A percentile compares a stretch with the other conserved stretches of the same genome.
Conservation (phyloP, 1,284 basidiomycete genomes). For the Erythrobasidium hasegawianum region DNA sequence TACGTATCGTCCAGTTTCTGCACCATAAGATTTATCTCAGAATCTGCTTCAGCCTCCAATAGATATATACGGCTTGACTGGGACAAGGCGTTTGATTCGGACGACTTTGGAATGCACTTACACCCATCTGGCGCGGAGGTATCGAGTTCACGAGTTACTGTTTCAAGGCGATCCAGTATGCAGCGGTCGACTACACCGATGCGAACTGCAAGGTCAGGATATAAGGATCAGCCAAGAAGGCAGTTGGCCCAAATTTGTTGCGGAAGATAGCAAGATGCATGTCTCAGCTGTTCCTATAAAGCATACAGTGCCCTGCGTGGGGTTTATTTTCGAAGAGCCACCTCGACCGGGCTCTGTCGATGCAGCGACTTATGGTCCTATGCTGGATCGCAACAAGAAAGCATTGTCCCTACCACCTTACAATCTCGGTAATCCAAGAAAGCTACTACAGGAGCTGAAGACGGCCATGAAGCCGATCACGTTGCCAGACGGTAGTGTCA, state of each 20-base stretch:
- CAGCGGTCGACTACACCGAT: constrained; percentile 58
- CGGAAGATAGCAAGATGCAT: constrained; percentile 54
- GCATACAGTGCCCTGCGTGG: constrained; percentile 79
- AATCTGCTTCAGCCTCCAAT: constrained; percentile 60
- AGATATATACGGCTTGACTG: constrained; percentile 77
- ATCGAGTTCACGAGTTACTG: constrained; percentile 77
- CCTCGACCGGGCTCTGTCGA: constrained; percentile 50
- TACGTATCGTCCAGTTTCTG: constrained; percentile 5
- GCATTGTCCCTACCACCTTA: constrained; percentile 56
- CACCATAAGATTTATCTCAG: too few relatives aligned
- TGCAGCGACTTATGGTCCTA: constrained; percentile 47
- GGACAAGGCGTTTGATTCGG: constrained; percentile 73
- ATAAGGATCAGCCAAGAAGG: constrained; percentile 62
- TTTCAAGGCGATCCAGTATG: constrained; percentile 54
- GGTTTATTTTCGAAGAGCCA: constrained; percentile 71
- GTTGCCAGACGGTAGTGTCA: constrained; percentile 70
- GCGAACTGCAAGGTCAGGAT: constrained; percentile 66
- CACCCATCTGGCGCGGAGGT: constrained; percentile 62
- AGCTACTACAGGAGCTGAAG: constrained; percentile 61
- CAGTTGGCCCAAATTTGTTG: constrained; percentile 63
- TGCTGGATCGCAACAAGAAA: constrained; percentile 51
- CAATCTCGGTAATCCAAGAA: constrained; percentile 64
- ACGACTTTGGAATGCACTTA: constrained; percentile 67
- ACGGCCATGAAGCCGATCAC: constrained; percentile 63
- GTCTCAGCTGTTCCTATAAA: constrained; percentile 74